Evolutionary conservation across 164 flowering plant species (phyloP).

Genomic region (Hamamelis virginiana): DNA sequence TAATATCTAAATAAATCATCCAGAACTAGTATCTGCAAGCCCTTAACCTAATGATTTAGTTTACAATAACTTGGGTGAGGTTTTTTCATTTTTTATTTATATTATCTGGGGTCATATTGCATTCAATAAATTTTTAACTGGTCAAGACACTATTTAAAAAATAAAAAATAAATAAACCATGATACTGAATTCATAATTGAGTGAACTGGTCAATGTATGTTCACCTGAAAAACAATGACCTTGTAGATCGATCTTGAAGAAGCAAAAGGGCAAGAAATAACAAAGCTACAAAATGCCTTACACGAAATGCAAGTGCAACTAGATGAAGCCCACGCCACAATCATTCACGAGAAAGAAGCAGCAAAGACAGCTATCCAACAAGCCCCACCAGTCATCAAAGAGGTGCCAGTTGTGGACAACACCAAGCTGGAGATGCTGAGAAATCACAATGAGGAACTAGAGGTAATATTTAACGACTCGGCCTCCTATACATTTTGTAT

Average conservation of each 20-base stretch:
- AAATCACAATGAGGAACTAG: conserved; percentile 51
- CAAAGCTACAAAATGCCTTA: conserved; percentile 58
- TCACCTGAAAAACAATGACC: conserved; percentile 1
- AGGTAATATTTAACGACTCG: conserved; percentile 38
- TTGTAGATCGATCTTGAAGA: conserved; percentile 75
- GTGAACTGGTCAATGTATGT: not conserved
- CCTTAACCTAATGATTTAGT: too few species aligned
- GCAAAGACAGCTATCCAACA: conserved; percentile 74
- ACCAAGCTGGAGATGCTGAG: conserved; percentile 52
- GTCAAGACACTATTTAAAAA: too few species aligned
- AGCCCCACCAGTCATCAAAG: conserved; percentile 77
- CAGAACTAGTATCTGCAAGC: not conserved
- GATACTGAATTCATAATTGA: conserved; percentile 1
- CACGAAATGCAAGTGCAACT: conserved; percentile 60
- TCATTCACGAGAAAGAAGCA: conserved; percentile 69
- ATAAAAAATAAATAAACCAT: not conserved
- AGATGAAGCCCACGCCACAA: conserved; percentile 62
- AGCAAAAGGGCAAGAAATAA: conserved; percentile 73
- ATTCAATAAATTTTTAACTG: too few species aligned
- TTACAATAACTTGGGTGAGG: too few species aligned
- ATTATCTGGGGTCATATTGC: too few species aligned
- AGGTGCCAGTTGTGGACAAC: conserved; percentile 74
- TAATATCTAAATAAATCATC: not conserved
- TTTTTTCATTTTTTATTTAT: too few species aligned
- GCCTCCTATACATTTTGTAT: not conserved